A percentile compares a stretch with the other conserved stretches of the same genome.
These are phyloP conservation scores for Hemileccinum impolitum DNA, from an alignment of 768 basidiomycete species.

Conservation along the genomic window DNA sequence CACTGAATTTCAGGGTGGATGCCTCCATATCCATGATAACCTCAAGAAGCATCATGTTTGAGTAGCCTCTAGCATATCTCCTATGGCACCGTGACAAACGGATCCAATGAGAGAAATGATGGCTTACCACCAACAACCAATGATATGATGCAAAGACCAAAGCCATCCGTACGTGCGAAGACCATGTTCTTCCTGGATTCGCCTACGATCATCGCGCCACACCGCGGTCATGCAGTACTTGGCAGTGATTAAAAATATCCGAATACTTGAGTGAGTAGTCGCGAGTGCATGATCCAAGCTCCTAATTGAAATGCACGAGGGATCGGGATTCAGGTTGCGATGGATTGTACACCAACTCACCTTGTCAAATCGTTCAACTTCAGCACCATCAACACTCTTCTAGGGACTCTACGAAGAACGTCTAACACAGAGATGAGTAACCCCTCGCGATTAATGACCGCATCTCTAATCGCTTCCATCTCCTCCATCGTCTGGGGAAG, in stretches of 20 bases:
- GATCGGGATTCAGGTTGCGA: no score
- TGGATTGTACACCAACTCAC: constrained; percentile 31
- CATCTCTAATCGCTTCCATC: constrained; percentile 75
- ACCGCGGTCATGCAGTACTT: constrained; percentile 82
- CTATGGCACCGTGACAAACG: constrained; percentile 34
- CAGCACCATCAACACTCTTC: constrained; percentile 78
- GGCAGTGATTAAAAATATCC: constrained; percentile 89
- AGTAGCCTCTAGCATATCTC: constrained; percentile 55
- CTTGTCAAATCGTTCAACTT: constrained; percentile 85
- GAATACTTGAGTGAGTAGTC: constrained; percentile 84
- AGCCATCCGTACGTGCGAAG: constrained; percentile 41
- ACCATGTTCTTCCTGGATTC: constrained; percentile 46
- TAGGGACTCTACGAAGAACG: constrained; percentile 80
- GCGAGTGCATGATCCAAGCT: constrained; percentile 80
- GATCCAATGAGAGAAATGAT: background rate
- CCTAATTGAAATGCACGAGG: constrained; percentile 33
- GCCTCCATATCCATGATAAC: constrained; percentile 62
- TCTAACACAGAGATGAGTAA: constrained; percentile 82
- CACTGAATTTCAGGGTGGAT: constrained; percentile 46
- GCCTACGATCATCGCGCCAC: constrained; percentile 65
- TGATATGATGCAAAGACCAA: constrained; percentile 47
- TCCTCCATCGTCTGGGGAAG: constrained; percentile 71
- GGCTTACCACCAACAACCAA: constrained; percentile 76
- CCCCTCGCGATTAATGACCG: constrained; percentile 81
- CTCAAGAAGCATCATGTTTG: constrained; percentile 52